Conservation (phyloP, 495 filamentous ascomycete genomes). For the Daldinia grandis region DNA sequence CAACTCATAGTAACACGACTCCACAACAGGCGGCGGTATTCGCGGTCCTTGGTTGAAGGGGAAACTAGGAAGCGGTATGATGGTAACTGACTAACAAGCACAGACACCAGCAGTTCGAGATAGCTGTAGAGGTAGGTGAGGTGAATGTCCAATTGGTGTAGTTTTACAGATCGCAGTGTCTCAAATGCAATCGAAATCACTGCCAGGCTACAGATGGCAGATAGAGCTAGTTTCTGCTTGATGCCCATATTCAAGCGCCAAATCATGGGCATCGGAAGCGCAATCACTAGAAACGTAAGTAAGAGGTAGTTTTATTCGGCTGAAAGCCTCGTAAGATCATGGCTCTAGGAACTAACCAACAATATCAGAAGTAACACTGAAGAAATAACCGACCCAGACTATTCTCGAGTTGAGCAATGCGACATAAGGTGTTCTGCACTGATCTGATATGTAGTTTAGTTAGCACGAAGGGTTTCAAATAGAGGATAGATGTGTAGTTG, state of each 20-base stretch:
- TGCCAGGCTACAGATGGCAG: slow-evolving; percentile 38
- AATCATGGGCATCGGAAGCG: slow-evolving; percentile 47
- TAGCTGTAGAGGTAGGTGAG: slow-evolving; percentile 27
- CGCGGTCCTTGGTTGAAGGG: slow-evolving; percentile 16
- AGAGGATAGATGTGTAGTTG: background rate
- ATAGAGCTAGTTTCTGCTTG: slow-evolving; percentile 46
- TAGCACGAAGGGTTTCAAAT: background rate
- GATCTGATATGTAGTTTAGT: too few relatives aligned
- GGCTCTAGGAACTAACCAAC: background rate
- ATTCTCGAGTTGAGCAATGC: slow-evolving; percentile 4
- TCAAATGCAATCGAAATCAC: slow-evolving; percentile 30
- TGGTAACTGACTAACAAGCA: slow-evolving; percentile 23
- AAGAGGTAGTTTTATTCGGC: background rate
- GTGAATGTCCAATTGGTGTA: slow-evolving; percentile 2
- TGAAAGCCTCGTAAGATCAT: background rate
- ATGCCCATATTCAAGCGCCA: slow-evolving; percentile 47
- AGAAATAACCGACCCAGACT: slow-evolving; percentile 14
- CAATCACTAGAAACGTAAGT: slow-evolving; percentile 13
- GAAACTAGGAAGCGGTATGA: slow-evolving; percentile 32
- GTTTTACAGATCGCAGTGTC: slow-evolving; percentile 19
- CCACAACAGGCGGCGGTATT: slow-evolving; percentile 25
- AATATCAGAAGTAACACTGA: slow-evolving; percentile 14
- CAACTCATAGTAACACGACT: slow-evolving; percentile 22
- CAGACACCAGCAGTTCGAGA: slow-evolving; percentile 23
- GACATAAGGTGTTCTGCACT: background rate